Conservation (phyloP, 2,329 filamentous ascomycete species). For the Talaromyces sp. region DNA sequence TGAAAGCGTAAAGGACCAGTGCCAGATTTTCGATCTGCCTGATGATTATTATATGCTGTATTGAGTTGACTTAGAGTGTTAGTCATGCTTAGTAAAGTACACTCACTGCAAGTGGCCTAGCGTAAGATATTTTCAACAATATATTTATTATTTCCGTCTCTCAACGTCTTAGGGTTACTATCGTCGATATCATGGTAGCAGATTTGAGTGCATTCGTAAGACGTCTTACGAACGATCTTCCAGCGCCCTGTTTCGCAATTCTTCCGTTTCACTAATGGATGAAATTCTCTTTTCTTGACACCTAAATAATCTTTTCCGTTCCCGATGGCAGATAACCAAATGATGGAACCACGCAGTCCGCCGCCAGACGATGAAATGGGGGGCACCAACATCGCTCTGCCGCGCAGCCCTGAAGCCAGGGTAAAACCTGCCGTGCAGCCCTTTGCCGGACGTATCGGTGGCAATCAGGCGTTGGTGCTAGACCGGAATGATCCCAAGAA, state of each 20-base stretch:
- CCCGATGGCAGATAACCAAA: not conserved
- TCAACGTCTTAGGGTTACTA: not conserved
- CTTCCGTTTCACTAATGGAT: not conserved
- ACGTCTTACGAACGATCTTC: not conserved
- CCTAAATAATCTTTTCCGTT: not conserved
- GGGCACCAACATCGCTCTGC: not conserved
- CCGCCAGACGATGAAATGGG: conserved; percentile 8
- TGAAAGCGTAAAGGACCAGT: too few relatives aligned
- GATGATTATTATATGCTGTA: too few relatives aligned
- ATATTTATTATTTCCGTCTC: not conserved
- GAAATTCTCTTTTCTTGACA: too few relatives aligned
- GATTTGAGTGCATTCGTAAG: not conserved
- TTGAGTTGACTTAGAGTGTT: not conserved
- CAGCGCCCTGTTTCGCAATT: not conserved
- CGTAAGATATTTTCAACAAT: not conserved
- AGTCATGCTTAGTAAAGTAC: conserved; percentile 1
- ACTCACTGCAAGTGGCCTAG: not conserved
- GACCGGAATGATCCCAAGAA: conserved; percentile 31
- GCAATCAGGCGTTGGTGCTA: conserved; percentile 34
- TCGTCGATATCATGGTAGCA: too few relatives aligned
- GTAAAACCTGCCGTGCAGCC: conserved; percentile 29
- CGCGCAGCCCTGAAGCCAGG: conserved; percentile 34
- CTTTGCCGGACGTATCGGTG: conserved; percentile 43
- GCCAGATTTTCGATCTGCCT: too few relatives aligned
- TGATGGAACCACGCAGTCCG: not conserved